Base-by-base conservation (phyloP, 1,139 yeast genomes). In the Suhomyces yuchorum region DNA sequence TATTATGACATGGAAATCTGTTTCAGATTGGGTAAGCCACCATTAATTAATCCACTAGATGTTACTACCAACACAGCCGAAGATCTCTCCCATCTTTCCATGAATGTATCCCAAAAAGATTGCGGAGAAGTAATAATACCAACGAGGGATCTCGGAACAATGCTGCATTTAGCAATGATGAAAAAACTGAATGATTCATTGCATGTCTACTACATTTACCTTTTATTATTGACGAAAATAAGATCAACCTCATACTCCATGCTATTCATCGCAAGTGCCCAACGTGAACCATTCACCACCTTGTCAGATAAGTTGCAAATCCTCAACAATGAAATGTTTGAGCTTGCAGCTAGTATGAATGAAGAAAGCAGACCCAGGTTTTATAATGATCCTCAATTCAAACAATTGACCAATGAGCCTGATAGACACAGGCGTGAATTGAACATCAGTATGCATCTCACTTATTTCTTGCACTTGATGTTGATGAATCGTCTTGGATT, bases 11-110 rank as follows among this genome's bases (percentile, higher is more conserved):
- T 77, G 54, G 84, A 80, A 36, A 57, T 74, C 22, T 77, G 86
- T 46, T 67, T 81, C 56, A 75, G 82, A 51, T 61, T 73, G 33
- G 91, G 91, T 4, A 78, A 80, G 49, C 83, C 89, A 1, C 86
- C 89, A 0, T 57, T 77, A 20, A 72, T 85, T 18, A 71, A 76
- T 55, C 78, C 71, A 34, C 55, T 59, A n/a, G 88, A 84, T 63
- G 78, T 56, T 17, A 48, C 59, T 18, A 49, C 55, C 8, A 40
- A 52, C 18, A 30, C 33, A 2, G 43, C 46, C 8, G 50, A 46
- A 17, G 54, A 52, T 20, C n/a, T 49, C 2, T 22, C 23, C 15
- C 9, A 11, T 8, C 34, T 44, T 8, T 26, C 43, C 19, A n/a
- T 30, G 18, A 30, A 20, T 12, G n/a, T 11, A 3, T 12, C 28